Evolutionary conservation across 2,329 filamentous ascomycete species (phyloP), one percentile per base, ranked within the genome.

Genomic region (Aspergillus aculeatus): DNA sequence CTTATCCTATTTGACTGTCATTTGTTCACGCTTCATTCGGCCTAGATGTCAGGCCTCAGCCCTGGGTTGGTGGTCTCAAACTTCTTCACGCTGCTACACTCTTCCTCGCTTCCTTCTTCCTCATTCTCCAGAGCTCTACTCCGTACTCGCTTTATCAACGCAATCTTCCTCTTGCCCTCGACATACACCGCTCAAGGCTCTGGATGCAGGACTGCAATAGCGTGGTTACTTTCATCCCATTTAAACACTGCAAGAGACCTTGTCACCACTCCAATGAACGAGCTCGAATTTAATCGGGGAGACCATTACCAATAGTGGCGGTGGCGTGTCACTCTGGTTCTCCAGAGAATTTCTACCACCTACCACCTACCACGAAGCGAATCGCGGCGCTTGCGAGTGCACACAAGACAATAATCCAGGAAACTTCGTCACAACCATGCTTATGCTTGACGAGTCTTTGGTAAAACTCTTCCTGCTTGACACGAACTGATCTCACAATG

Each of bases 1-100:
- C 56, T 56, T 57, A 58, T 56, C 60, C 52, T 38, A 50, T 48
- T 49, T 29, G n/a, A 14, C 29, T 35, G 41, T 53, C 53, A 48
- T 26, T 56, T 44, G 14, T 19, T 44, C 38, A 44, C 16, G 5
- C 38, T 44, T n/a, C 16, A 44, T 19, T 29, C 7, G 7, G 26
- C 26, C 9, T 29, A 29, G 7, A 29, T 29, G 26, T 29, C 26
- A 29, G 26, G 26, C 26, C 26, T 35, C 11, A 35, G 32, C 14
- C 32, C 12, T 12, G 38, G 16, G 38, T 12, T 19, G 38, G 38
- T 6, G 38, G 32, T 44, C 38, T 19, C 38, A 19, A 44, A 44
- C 38, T 16, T 44, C 38, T 44, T 14, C 38, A 19, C 38, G n/a
- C 38, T 44, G 38, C 38, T 19, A 19, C 38, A 19, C 14, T 29